These are phyloP conservation scores for Candida mattraensis DNA, from an alignment of 805 yeast species.

Conservation along the genomic window DNA sequence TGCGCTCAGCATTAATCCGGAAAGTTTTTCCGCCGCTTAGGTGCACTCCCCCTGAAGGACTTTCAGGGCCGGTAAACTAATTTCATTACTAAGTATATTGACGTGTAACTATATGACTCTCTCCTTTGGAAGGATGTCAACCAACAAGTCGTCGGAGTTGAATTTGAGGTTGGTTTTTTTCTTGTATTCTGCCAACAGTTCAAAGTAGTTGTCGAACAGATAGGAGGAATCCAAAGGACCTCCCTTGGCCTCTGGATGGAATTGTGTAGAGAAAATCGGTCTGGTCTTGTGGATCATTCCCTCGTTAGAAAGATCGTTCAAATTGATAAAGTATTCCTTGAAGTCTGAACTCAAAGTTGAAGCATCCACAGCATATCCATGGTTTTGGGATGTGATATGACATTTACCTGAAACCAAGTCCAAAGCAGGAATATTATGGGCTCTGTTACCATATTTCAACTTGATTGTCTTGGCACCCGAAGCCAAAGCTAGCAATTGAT, in stretches of 20 bases:
- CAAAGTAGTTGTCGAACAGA: conserved; percentile 87
- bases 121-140: conserved; percentile 63
- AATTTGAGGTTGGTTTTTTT: conserved; percentile 41
- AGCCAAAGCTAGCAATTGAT: conserved; percentile 93
- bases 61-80: too few species aligned
- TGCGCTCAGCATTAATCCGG: too few species aligned
- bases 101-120: conserved; percentile 54
- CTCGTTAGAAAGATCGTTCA: conserved; percentile 95
- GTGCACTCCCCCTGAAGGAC: too few species aligned
- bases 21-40: too few species aligned
- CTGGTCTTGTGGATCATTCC: conserved; percentile 88
- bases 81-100: not conserved
- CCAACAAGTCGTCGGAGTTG: conserved; percentile 46
- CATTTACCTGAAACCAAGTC: conserved; percentile 89
- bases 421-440: conserved; percentile 96
- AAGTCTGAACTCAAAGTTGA: conserved; percentile 71
- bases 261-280: conserved; percentile 96
- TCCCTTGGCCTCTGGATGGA: conserved; percentile 99
- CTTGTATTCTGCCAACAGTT: conserved; percentile 60
- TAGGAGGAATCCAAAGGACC: conserved; percentile 95
- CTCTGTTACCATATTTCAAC: conserved; percentile 97
- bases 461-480: conserved; percentile 91
- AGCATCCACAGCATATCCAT: conserved; percentile 95
- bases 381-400: conserved; percentile 98
- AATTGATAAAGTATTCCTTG: conserved; percentile 86